Base-by-base conservation (phyloP, 1,284 basidiomycete species). In the Heterobasidion parviporum region DNA sequence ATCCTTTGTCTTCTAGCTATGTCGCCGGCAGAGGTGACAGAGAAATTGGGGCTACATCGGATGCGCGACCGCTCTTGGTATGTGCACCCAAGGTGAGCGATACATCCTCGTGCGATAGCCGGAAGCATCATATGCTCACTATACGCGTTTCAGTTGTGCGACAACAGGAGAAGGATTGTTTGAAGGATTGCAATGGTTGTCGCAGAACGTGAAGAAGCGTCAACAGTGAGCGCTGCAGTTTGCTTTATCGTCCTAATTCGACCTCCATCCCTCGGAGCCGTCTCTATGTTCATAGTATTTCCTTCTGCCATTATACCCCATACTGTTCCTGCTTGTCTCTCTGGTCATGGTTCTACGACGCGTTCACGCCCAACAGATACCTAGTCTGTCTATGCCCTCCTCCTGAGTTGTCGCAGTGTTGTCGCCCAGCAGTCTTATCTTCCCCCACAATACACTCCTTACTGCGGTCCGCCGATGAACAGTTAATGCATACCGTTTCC, bases 61-160 rank as follows among this genome's bases (percentile, higher is more conserved):
- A 96, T 99, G 94, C 85, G 93, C 60, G 95, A 98, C 68, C 81
- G 97, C 61, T 94, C 92, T 70, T 99, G 97, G 97, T 99, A 97
- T 79, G 94, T 97, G 49, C 94, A 98, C 74, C 95, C 95, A 54
- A 95, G 93, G 92, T 94, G 70, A 58, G 85, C 20, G 34, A n/a
- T 33, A 8, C 34, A 12, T 16, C 60, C 18, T 50, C 15, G 3
- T 20, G 51, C 38, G 10, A 26, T 14, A 14, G 15, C 56, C n/a
- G 57, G 18, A 41, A 32, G 50, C 56, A 53, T 48, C 43, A 38
- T 18, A 45, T 10, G 26, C 46, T 53, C 49, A 41, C 50, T 38
- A 49, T 8, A 10, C 32, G 50, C 34, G 48, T 33, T 57, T 4
- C 60, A 95, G 92, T 73, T 95, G 93, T 67, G 93, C 93, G n/a